Conservation (phyloP, 805 yeast species). For the Pichia kluyveri region DNA sequence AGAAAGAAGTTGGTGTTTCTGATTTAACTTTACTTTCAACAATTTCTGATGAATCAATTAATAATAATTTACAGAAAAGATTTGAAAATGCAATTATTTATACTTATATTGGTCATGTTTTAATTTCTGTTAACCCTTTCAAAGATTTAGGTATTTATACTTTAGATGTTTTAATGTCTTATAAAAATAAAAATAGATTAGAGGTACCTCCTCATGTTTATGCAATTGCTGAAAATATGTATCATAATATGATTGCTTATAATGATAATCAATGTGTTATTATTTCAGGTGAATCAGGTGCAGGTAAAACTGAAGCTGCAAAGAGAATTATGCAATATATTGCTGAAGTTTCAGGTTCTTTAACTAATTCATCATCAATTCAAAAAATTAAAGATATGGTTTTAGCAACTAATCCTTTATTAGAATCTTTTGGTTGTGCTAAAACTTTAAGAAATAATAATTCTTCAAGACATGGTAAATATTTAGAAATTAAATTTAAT, state of each 20-base stretch:
- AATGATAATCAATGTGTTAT: constrained; percentile 95
- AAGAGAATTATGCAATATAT: constrained; percentile 96
- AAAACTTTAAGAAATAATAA: constrained; percentile 84
- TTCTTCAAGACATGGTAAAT: constrained; percentile 88
- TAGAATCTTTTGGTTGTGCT: constrained; percentile 91
- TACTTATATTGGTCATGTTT: constrained; percentile 88
- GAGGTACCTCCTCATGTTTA: constrained; percentile 98
- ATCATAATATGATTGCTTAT: constrained; percentile 88
- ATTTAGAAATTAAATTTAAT: constrained; percentile 84
- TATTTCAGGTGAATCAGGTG: constrained; percentile 96
- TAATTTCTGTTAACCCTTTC: constrained; percentile 94
- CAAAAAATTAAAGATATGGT: constrained; percentile 94
- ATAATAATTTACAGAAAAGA: constrained; percentile 81
- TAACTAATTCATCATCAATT: constrained; percentile 56
- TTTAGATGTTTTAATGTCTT: constrained; percentile 59
- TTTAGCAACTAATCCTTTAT: constrained; percentile 87
- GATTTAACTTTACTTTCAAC: constrained; percentile 84
- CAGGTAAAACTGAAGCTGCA: constrained; percentile 97
- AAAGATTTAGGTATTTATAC: constrained; percentile 94
- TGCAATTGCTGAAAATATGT: constrained; percentile 96
- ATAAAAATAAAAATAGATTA: constrained; percentile 84
- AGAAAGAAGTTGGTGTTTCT: constrained; percentile 97
- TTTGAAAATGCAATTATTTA: constrained; percentile 86
- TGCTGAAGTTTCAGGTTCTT: constrained; percentile 75
- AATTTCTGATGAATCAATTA: constrained; percentile 86